Evolutionary conservation across 495 filamentous ascomycete species (phyloP), one percentile per base, ranked within the genome.

Genomic region (Neurospora sp.): DNA sequence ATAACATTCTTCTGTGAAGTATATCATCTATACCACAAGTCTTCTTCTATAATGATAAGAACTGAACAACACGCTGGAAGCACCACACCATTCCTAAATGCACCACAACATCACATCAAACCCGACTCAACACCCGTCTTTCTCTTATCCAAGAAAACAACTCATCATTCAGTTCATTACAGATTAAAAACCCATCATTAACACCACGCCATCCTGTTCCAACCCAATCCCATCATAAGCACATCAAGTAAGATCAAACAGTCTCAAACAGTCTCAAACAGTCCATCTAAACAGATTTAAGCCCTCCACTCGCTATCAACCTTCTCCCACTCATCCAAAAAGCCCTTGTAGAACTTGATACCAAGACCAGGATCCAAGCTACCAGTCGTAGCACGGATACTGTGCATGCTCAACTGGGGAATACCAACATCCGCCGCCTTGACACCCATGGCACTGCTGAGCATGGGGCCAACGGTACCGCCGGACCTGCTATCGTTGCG

Each of bases 391-490:
- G 96, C 96, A 31, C 96, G 89, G 73, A 99, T 94, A 74, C 87
- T 90, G 79, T 99, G 96, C 96, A 99, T 99, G 76, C 90, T 93
- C 73, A 98, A 83, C 81, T 99, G 96, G 31, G 94, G 90, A 72
- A 98, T 91, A 35, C 96, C 96, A 1, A 93, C 93, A 79, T 99
- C 96, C 72, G 96, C 90, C 1, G 94, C 90, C 65, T 94, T 84
- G 79, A 96, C 89, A 38, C 96, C 96, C 82, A 94, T 94, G 12
- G 85, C 88, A 16, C 88, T 84, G 73, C 89, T 92, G 53, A 97
- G 85, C 91, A 96, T 95, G 2, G 96, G 96, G 0, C 96, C 96
- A n/a, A 98, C 94, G 1, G 96, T 99, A 3, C 96, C 96, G 40
- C 96, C 96, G 75, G 88, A 91, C 40, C 96, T 85, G 8, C 84